Conservation (phyloP, 495 filamentous ascomycete species). For the Penicillium pancosmium region DNA sequence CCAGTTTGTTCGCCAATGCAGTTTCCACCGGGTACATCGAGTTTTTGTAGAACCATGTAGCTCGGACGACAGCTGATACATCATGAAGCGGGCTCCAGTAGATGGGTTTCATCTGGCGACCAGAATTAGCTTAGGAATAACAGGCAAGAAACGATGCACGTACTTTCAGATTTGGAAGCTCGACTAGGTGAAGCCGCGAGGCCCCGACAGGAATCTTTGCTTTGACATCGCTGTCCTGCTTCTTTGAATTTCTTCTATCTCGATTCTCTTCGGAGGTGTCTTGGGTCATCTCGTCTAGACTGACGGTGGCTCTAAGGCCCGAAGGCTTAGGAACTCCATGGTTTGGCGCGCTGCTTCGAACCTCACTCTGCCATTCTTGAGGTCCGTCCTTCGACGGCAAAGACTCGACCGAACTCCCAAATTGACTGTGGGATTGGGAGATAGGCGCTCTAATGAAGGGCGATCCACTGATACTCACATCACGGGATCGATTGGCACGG, state of each 20-base stretch:
- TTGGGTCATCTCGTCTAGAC: conserved; percentile 24
- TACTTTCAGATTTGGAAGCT: conserved; percentile 54
- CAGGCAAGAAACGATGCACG: background rate
- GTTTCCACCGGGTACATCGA: conserved; percentile 89
- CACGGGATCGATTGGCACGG: conserved; percentile 33
- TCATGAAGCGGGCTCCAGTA: conserved; percentile 98
- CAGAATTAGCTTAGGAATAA: background rate
- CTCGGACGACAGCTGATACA: conserved; percentile 76
- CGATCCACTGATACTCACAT: conserved; percentile 46
- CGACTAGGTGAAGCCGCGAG: conserved; percentile 68
- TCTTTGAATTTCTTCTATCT: conserved; percentile 15
- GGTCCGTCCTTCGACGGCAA: conserved; percentile 28
- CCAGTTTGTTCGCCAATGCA: conserved; percentile 87
- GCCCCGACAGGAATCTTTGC: conserved; percentile 69
- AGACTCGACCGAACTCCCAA: conserved; percentile 40
- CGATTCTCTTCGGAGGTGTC: conserved; percentile 20
- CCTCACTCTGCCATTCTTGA: conserved; percentile 33
- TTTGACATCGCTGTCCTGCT: background rate
- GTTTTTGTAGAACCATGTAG: conserved; percentile 97
- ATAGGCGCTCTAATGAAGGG: conserved; percentile 43
- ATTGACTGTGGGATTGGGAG: conserved; percentile 33
- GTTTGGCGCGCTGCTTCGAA: conserved; percentile 15
- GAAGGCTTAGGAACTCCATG: conserved; percentile 33
- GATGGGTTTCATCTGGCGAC: conserved; percentile 82
- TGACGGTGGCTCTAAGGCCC: conserved; percentile 32